A percentile compares a stretch with the other conserved stretches of the same genome.
These are phyloP conservation scores for Pythium monospermum DNA, from an alignment of 352 stramenopile genomes.

Conservation along the genomic window DNA sequence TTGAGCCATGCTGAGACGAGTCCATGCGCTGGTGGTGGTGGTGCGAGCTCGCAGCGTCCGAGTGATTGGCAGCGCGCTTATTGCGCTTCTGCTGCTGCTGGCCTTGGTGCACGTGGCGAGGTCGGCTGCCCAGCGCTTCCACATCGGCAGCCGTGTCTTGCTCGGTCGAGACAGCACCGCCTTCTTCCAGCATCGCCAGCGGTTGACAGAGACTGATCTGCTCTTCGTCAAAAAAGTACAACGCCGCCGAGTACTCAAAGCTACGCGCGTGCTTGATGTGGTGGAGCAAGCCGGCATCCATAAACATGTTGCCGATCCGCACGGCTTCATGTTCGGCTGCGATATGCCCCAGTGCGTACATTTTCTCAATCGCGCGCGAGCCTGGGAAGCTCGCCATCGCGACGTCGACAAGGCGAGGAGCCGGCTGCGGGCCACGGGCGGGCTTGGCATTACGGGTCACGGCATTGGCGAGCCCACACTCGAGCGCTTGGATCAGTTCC, in stretches of 20 bases:
- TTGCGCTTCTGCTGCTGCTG: not conserved
- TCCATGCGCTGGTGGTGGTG: not conserved
- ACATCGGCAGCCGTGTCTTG: not conserved
- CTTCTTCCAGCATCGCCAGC: constrained; percentile 10
- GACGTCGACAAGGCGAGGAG: not conserved
- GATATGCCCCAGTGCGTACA: constrained; percentile 26
- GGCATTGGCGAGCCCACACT: constrained; percentile 17
- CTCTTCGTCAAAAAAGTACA: constrained; percentile 42
- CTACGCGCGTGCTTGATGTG: constrained; percentile 32
- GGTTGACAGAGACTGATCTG: constrained; percentile 30
- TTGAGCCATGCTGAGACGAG: constrained; percentile 1
- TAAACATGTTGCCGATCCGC: constrained; percentile 37
- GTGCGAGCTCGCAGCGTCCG: not conserved
- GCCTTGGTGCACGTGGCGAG: not conserved
- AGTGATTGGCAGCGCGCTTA: not conserved
- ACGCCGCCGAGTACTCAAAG: constrained; percentile 27
- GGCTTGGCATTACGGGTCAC: constrained; percentile 5
- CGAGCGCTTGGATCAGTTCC: constrained; percentile 23
- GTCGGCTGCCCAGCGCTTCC: not conserved
- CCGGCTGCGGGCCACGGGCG: not conserved
- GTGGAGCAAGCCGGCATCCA: constrained; percentile 46
- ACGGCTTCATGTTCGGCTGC: constrained; percentile 25
- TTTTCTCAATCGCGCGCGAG: constrained; percentile 27
- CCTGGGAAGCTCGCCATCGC: constrained; percentile 19
- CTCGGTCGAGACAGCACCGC: not conserved